Evolutionary conservation across 768 basidiomycete genomes (phyloP), one percentile per base, ranked within the genome.

Genomic region (Grammothele lineata): DNA sequence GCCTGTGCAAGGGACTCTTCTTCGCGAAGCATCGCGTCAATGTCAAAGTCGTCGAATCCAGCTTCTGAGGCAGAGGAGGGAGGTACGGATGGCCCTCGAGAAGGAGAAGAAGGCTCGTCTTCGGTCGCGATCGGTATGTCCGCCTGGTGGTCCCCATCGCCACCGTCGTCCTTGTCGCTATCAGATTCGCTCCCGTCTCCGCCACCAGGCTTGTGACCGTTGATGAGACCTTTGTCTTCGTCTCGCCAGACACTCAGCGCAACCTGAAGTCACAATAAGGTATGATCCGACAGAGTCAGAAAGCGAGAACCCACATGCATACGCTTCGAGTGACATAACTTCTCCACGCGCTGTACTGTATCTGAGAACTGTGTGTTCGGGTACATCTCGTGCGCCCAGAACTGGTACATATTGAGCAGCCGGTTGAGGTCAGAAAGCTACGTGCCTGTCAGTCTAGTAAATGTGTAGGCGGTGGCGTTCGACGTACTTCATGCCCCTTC

Each of bases 361-460:
- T 96, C 93, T 37, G 74, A 74, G 64, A 98, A 96, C 33, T 85
- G 83, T 4, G 80, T 84, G 59, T 87, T 91, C 4, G 96, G 96
- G 61, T 87, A 94, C 73, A 99, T 74, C 57, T 77, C 79, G 68
- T 98, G 96, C 3, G 92, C 78, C 96, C 96, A 99, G 57, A 92
- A 87, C 59, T 93, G 92, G 62, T 98, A 98, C 27, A 87, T 70
- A 51, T 83, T 80, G 45, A 98, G 70, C 12, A 97, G 68, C 32
- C 87, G 74, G 53, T 80, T 80, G 32, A 99, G 76, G 65, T 99
- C 94, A 41, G 77, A 65, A n/a, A 73, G 73, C 94, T 97, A 36
- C 1, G 11, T 42, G 45, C 30, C 41, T n/a, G n/a, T n/a, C n/a
- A n/a, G n/a, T n/a, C n/a, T n/a, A n/a, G n/a, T n/a, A n/a, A n/a